Percentiles rank a stretch among this genome's conserved stretches.
Conservation (phyloP, 2,329 filamentous ascomycete genomes). For the Cladosporium oxysporum region DNA sequence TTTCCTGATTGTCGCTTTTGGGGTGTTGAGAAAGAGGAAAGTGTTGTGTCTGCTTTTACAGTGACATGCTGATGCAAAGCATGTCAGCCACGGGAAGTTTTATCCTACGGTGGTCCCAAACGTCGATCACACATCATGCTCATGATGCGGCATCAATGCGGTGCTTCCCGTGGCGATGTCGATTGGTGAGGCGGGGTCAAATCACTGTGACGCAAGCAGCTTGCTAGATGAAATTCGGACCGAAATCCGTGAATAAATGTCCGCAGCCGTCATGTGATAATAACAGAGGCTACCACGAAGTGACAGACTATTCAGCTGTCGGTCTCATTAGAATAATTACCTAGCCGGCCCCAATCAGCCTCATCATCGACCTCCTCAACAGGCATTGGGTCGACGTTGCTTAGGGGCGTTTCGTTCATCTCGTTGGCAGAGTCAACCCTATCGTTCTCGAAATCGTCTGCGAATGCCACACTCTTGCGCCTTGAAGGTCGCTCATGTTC, state of each 20-base stretch:
- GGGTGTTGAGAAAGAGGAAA: neutral
- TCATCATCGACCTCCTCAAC: conserved; percentile 20
- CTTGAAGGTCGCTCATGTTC: conserved; percentile 25
- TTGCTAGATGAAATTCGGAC: conserved; percentile 7
- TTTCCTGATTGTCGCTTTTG: neutral
- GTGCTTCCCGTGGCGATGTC: neutral
- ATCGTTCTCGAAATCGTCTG: conserved; percentile 35
- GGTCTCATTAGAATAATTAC: neutral
- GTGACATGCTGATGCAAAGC: neutral
- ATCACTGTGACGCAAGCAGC: conserved; percentile 12
- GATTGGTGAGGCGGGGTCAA: conserved; percentile 10
- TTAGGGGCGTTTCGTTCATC: conserved; percentile 17
- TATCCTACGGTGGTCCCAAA: neutral
- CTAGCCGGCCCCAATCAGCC: conserved; percentile 12
- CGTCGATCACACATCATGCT: conserved; percentile 6
- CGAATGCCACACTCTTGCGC: conserved; percentile 36
- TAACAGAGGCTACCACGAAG: neutral
- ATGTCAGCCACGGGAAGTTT: neutral
- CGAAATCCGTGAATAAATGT: conserved; percentile 6
- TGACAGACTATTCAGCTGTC: neutral
- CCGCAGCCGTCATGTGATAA: neutral
- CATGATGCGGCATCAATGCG: conserved; percentile 7
- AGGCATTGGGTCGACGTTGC: conserved; percentile 18
- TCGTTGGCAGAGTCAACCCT: conserved; percentile 18
- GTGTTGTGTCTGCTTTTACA: neutral